Evolutionary conservation across 176 grass and related monocot genomes (phyloP).

Genomic region (Urochloa ruziziensis): DNA sequence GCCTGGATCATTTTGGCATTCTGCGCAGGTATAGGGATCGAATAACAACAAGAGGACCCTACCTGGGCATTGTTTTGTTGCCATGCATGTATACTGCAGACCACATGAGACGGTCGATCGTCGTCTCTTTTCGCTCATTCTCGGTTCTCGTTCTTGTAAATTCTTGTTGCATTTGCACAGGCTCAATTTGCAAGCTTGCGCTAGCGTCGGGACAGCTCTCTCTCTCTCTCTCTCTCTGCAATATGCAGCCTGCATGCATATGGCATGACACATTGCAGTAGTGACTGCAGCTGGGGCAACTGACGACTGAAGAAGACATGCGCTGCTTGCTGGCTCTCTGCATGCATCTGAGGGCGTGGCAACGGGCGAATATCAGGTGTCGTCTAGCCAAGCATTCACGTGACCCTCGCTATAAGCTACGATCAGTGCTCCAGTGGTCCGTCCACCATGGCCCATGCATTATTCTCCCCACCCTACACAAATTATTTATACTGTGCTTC

Average conservation of each 20-base stretch:
- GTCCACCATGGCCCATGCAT: neutral
- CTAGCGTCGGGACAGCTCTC: too few species aligned
- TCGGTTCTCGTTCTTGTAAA: neutral
- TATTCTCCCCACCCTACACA: neutral
- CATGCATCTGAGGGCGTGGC: neutral
- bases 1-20: neutral
- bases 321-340: neutral
- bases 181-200: neutral
- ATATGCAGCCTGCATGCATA: neutral
- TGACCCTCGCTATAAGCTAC: neutral
- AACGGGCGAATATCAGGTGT: neutral
- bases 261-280: neutral
- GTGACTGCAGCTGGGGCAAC: neutral
- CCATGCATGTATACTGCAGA: too few species aligned
- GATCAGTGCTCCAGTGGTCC: neutral
- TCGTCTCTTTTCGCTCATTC: neutral
- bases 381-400: neutral
- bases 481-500: too few species aligned
- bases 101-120: neutral
- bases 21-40: neutral
- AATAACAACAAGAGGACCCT: too few species aligned
- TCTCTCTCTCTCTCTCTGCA: too few species aligned
- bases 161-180: neutral
- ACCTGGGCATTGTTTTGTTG: too few species aligned
- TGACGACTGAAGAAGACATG: neutral